phyloP scores from a whole-genome alignment of 176 grass and related monocot genomes.

The Eragrostis curvula region DNA sequence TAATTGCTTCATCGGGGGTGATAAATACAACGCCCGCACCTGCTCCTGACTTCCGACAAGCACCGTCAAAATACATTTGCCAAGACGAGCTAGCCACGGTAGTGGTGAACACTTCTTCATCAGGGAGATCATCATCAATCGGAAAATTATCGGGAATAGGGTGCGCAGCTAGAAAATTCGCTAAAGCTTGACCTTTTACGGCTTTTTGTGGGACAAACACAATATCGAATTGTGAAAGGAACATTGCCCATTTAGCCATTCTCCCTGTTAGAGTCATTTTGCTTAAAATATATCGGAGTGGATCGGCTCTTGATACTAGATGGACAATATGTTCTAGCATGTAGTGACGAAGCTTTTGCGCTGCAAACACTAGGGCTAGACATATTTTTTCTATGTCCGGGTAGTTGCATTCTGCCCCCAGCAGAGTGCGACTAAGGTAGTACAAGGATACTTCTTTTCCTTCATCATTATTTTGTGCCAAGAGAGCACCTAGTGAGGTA shows the following conservation, averaged over 20 bases:
- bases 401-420: no score
- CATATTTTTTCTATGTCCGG: no score
- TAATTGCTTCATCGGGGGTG: neutral
- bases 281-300: neutral
- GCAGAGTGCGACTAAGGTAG: no score
- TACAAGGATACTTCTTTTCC: no score
- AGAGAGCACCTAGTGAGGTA: no score
- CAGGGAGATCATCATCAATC: neutral
- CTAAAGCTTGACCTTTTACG: no score
- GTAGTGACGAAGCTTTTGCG: no score
- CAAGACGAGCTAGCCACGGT: neutral
- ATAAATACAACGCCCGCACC: neutral
- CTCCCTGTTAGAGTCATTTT: neutral
- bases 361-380: no score
- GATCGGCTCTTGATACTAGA: no score
- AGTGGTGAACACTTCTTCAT: neutral
- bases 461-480: no score
- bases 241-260: neutral
- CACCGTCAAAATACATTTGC: neutral
- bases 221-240: conserved; percentile 8
- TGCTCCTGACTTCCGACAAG: neutral
- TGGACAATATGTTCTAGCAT: no score
- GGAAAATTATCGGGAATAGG: neutral
- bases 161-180: no score
- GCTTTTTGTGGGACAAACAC: neutral